phyloP scores from a whole-genome alignment of 116 monocot genomes.

The Papilionanthe hybrid region DNA sequence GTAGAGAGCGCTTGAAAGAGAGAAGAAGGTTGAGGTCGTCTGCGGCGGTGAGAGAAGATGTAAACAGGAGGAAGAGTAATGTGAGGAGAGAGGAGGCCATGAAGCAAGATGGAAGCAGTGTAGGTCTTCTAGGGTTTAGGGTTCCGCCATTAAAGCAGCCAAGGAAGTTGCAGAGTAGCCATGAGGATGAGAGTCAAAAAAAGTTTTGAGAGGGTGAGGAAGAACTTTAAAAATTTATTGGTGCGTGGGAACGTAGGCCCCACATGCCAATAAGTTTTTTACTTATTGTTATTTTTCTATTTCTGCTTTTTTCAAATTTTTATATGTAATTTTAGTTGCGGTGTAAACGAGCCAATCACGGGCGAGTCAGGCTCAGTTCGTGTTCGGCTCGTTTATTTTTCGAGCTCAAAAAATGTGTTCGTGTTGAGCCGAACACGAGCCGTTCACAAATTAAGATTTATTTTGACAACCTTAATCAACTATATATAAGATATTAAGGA shows the following conservation, averaged over 20 bases:
- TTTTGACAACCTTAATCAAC: too few species aligned
- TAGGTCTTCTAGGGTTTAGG: not conserved
- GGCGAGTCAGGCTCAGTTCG: too few species aligned
- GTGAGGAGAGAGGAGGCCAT: conserved; percentile 4
- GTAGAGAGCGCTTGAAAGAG: conserved; percentile 55
- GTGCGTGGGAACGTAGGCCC: not conserved
- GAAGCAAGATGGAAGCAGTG: not conserved
- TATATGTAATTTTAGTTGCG: too few species aligned
- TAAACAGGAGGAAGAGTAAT: not conserved
- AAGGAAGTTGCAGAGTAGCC: not conserved
- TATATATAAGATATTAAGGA: too few species aligned
- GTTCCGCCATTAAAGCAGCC: conserved; percentile 13
- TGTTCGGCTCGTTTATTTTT: too few species aligned
- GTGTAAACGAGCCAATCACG: too few species aligned
- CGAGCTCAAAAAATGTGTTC: too few species aligned
- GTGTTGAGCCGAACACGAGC: too few species aligned
- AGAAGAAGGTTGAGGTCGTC: conserved; percentile 37
- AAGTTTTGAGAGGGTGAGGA: not conserved
- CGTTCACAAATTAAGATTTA: too few species aligned
- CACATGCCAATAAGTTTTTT: not conserved
- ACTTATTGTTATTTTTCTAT: not conserved
- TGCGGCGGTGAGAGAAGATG: not conserved
- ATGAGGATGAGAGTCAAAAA: conserved; percentile 3
- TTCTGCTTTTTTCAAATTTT: too few species aligned
- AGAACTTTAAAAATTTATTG: not conserved